Base-by-base conservation (phyloP, 257 asterid species). In the Solanum virginianum region DNA sequence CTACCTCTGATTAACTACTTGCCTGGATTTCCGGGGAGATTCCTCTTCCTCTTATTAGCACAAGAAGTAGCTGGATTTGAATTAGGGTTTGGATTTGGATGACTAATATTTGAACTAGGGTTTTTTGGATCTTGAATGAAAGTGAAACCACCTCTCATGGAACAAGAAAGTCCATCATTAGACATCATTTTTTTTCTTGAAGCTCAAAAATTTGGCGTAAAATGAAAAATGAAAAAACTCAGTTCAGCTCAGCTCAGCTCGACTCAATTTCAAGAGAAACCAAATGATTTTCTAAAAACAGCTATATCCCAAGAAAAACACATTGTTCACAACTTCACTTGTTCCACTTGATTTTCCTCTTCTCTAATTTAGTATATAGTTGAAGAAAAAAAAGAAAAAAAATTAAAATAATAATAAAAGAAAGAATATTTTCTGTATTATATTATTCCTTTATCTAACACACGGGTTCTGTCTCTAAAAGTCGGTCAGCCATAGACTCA, bases 11-110 rank as follows among this genome's bases (percentile, higher is more conserved):
- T 0, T 36, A 15, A 1, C 0, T n/a, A 39, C 82, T 85, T 90
- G 81, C 98, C 98, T 90, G 97, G 99, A 57, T 89, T 94, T 62
- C 99, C 99, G 0, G 99, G 99, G 45, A 94, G 98, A 80, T 91
- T 96, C 51, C 99, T 83, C 83, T 94, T 96, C 72, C 98, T 85
- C 85, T 96, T 96, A 74, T 68, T 68, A 41, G 85, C 18, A 60
- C 90, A 79, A 45, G 93, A 80, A 85, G 72, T 17, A 60, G 92
- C 68, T 39, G 92, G 81, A 85, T 90, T 91, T 2, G 92, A 85
- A 87, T 87, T 87, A 87, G 90, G 84, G 85, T 80, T 80, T 39
- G 83, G 77, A 83, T 70, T 41, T n/a, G 16, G 68, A 39, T 70
- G 47, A 66, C 4, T 66, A 15, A 71, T 47, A 13, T 79, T 83